Evolutionary conservation across 345 rosid species (phyloP), one percentile per base, ranked within the genome.

Genomic region (Lagerstroemia speciosa): DNA sequence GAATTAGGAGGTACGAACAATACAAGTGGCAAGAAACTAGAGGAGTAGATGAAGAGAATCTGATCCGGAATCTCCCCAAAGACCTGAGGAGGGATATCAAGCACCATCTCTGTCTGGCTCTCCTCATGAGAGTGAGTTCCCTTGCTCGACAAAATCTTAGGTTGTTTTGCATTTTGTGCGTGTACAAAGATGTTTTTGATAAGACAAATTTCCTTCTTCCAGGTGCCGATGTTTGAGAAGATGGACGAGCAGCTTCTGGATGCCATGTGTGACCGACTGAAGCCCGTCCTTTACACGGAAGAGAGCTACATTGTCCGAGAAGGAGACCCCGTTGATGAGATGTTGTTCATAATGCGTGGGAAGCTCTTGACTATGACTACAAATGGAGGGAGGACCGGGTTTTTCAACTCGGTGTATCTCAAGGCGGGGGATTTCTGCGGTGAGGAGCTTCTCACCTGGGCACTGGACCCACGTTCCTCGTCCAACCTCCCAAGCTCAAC

Each of bases 281-380:
- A 87, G 85, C 97, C 96, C 0, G 87, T 78, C 17, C 80, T 94
- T 10, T 94, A 84, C 86, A 89, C 94, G 0, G 93, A 93, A 78
- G 90, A 89, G 36, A 91, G 95, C 85, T 88, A 84, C 79, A 79
- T 89, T 0, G 84, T 91, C 41, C 84, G 93, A 37, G 95, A 94
- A 76, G 99, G 97, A 75, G 97, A 91, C 38, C 96, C 95, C 0
- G 93, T 91, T 14, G 95, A 85, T 17, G 95, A 91, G 79, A 94
- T 94, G 99, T 85, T 91, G 66, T 91, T 94, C 68, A 82, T 94
- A 50, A 91, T 89, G 92, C 90, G 93, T n/a, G 99, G 99, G 31
- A 82, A 80, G 82, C 85, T 94, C 58, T 68, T 82, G 73, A 86
- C 93, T 1, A 74, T 78, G 19, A 88, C 93, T 34, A 85, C 93